A percentile compares a stretch with the other conserved stretches of the same genome.
Conservation (phyloP, 176 grass and related monocot genomes). For the Cocos nucifera region DNA sequence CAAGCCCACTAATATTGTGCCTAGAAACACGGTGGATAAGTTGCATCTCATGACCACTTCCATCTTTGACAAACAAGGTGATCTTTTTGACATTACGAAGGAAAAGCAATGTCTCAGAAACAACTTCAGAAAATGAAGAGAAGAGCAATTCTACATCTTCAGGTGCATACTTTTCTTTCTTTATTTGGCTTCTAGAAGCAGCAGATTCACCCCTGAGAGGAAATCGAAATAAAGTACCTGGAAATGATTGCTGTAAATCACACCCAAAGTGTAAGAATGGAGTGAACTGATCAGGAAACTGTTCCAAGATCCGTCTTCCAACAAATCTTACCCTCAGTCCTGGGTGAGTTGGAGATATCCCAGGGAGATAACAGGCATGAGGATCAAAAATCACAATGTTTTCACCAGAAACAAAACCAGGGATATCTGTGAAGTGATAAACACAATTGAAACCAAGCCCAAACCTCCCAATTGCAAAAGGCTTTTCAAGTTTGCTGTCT, state of each 20-base stretch:
- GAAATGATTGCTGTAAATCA: constrained; percentile 79
- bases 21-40: constrained; percentile 66
- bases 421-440: constrained; percentile 98
- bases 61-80: constrained; percentile 79
- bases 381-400: constrained; percentile 99
- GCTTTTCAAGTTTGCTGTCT: constrained; percentile 97
- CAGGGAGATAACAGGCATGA: constrained; percentile 84
- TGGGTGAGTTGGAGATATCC: constrained; percentile 96
- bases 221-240: constrained; percentile 90
- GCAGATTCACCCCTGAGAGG: constrained; percentile 74
- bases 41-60: constrained; percentile 54
- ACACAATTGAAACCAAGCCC: constrained; percentile 98
- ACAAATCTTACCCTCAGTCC: constrained; percentile 89
- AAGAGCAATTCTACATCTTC: constrained; percentile 85
- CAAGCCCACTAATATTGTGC: constrained; percentile 32
- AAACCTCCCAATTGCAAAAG: constrained; percentile 94
- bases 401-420: constrained; percentile 93
- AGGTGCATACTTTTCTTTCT: constrained; percentile 79
- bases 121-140: constrained; percentile 80
- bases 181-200: constrained; percentile 97
- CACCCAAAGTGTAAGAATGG: constrained; percentile 97
- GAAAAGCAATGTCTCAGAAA: constrained; percentile 81
- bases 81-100: constrained; percentile 83
- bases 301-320: constrained; percentile 82
- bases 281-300: constrained; percentile 93